Base-by-base conservation (phyloP, 495 filamentous ascomycete genomes). In the Beverwykella pulmonaria region DNA sequence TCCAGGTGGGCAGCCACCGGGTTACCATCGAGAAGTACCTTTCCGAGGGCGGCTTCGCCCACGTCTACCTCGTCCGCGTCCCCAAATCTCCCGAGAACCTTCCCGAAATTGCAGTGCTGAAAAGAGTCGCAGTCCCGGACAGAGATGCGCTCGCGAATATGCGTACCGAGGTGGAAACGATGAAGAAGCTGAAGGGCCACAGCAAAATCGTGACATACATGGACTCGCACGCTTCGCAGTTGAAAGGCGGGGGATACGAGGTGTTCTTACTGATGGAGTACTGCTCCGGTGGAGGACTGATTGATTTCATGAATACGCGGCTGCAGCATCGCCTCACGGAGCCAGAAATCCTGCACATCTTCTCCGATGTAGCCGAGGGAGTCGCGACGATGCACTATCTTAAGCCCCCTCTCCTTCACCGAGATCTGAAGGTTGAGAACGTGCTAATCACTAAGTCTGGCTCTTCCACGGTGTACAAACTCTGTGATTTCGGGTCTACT, bases 331-430 rank as follows among this genome's bases (percentile, higher is more conserved):
- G 94, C 46, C 83, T 98, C 75, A 98, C 93, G 48, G 94, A 98
- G 81, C 93, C 95, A 39, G 94, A 98, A 79, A 92, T 98, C 63
- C 81, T 98, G 64, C 90, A 94, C 77, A 98, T 98, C 74, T 97
- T 98, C 78, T 87, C 90, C 17, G 94, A 98, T 75, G 90, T 96
- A 30, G 88, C 94, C 20, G 92, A 98, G 77, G 94, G 94, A 39
- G 94, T 98, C 54, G 94, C 94, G 36, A 97, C 92, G 76, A 97
- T 98, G 94, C 94, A 98, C 74, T 98, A 98, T 75, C 87, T 98
- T 53, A 95, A 93, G 72, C 94, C 94, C 22, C 90, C 94, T 41
- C 81, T 98, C 55, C 82, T 98, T 29, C 94, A 98, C 78, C 86
- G 94, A 60, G 94, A 98, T 79, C 80, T 98, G 44, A 98, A 98